Conservation (phyloP, 768 basidiomycete genomes). For the Psilocybe sp. region DNA sequence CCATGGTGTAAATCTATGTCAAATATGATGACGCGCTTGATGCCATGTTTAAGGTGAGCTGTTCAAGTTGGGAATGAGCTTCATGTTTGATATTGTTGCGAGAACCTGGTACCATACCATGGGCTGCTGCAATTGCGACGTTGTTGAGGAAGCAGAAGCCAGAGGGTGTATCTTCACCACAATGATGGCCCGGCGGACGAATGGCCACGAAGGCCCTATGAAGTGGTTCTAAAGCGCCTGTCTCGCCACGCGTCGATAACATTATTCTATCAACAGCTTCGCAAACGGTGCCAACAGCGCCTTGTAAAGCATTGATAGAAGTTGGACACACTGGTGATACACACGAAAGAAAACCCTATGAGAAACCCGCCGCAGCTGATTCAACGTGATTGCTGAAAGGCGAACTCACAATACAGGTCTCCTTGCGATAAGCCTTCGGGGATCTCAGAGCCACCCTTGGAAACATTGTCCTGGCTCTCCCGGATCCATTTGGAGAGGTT, state of each 20-base stretch:
- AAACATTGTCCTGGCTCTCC: conserved; percentile 62
- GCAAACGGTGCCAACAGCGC: conserved; percentile 80
- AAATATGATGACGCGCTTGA: conserved; percentile 79
- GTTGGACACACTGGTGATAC: conserved; percentile 63
- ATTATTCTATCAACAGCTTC: conserved; percentile 81
- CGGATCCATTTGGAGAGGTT: conserved; percentile 58
- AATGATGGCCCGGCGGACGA: conserved; percentile 93
- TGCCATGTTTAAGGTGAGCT: conserved; percentile 81
- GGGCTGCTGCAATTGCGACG: conserved; percentile 84
- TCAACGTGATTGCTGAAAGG: conserved; percentile 1
- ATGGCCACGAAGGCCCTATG: conserved; percentile 77
- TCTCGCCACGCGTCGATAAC: conserved; percentile 4
- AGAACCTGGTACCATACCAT: conserved; percentile 54
- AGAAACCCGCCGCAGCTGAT: background rate
- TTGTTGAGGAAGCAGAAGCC: conserved; percentile 98
- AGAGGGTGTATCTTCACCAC: conserved; percentile 83
- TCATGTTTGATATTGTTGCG: background rate
- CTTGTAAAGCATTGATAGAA: conserved; percentile 75
- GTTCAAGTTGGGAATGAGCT: background rate
- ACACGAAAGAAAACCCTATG: background rate
- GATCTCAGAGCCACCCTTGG: conserved; percentile 67
- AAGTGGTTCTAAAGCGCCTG: conserved; percentile 3
- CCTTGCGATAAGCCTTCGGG: conserved; percentile 69
- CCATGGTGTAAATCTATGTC: conserved; percentile 95
- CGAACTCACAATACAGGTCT: conserved; percentile 75